These are phyloP conservation scores for Tricholoma furcatifolium DNA, from an alignment of 768 basidiomycete species.

Conservation along the genomic window DNA sequence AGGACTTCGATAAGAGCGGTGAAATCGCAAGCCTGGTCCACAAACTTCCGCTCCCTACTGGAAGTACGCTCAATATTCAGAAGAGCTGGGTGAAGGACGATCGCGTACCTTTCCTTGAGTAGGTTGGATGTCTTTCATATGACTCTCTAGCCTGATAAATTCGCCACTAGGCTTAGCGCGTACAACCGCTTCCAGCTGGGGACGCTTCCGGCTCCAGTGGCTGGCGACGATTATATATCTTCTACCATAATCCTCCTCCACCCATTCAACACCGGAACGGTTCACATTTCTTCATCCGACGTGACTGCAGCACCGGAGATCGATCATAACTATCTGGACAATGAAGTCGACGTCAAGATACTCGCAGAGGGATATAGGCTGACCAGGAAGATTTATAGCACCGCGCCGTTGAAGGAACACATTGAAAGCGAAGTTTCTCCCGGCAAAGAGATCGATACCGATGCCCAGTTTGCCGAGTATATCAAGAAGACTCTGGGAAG, in stretches of 20 bases:
- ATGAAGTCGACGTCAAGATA: slow-evolving; percentile 21
- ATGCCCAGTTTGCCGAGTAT: neutral
- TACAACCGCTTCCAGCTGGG: neutral
- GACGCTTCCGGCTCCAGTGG: too few species aligned
- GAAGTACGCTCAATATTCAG: neutral
- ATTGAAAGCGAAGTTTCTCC: neutral
- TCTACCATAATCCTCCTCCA: slow-evolving; percentile 27
- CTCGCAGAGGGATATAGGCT: slow-evolving; percentile 21
- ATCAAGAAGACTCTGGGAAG: neutral
- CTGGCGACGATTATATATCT: slow-evolving; percentile 21
- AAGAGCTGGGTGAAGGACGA: neutral
- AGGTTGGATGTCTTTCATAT: neutral
- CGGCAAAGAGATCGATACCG: too few species aligned
- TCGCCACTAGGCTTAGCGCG: neutral
- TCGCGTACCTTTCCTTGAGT: slow-evolving; percentile 4
- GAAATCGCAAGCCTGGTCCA: neutral
- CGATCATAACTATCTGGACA: slow-evolving; percentile 17
- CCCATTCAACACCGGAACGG: slow-evolving; percentile 39
- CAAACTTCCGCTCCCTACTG: neutral
- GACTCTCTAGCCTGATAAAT: too few species aligned
- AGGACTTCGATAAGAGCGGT: slow-evolving; percentile 1
- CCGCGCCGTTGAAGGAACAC: neutral
- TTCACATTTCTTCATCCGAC: slow-evolving; percentile 25
- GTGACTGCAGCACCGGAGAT: slow-evolving; percentile 16
- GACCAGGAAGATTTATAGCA: slow-evolving; percentile 10